Conservation (phyloP, 73 alveolate species). For the Tetrahymena borealis region DNA sequence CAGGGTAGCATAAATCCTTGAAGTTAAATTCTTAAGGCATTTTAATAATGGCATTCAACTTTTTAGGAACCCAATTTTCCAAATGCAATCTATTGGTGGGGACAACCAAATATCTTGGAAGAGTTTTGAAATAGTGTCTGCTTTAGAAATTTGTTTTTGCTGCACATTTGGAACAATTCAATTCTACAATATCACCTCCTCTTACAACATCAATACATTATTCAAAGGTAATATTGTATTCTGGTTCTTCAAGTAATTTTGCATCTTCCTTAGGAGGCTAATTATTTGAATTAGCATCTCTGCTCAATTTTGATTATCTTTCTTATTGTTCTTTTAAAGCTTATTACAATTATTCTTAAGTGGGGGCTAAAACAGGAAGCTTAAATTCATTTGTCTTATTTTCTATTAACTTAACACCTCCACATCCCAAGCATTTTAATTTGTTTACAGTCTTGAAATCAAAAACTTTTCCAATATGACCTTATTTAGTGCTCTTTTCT, state of each 20-base stretch:
- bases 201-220: slow-evolving; percentile 65
- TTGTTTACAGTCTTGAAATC: slow-evolving; percentile 77
- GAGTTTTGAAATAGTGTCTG: slow-evolving; percentile 61
- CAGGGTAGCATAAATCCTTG: slow-evolving; percentile 51
- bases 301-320: slow-evolving; percentile 53
- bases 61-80: slow-evolving; percentile 97
- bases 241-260: slow-evolving; percentile 64
- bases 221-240: slow-evolving; percentile 56
- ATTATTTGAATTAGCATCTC: slow-evolving; percentile 6
- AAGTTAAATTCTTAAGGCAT: slow-evolving; percentile 67
- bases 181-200: slow-evolving; percentile 77
- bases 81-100: slow-evolving; percentile 86
- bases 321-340: slow-evolving; percentile 27
- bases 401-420: slow-evolving; percentile 26
- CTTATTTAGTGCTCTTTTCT: slow-evolving; percentile 47
- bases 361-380: slow-evolving; percentile 29
- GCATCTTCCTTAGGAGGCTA: slow-evolving; percentile 52
- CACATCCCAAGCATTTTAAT: slow-evolving; percentile 84
- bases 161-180: slow-evolving; percentile 79
- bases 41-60: slow-evolving; percentile 79
- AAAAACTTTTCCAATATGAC: slow-evolving; percentile 47
- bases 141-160: slow-evolving; percentile 61
- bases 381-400: slow-evolving; percentile 20
- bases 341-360: slow-evolving; percentile 7
- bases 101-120: slow-evolving; percentile 80